These are phyloP conservation scores for Fusarium sp. DNA, from an alignment of 2,329 filamentous ascomycete species.

Conservation along the genomic window DNA sequence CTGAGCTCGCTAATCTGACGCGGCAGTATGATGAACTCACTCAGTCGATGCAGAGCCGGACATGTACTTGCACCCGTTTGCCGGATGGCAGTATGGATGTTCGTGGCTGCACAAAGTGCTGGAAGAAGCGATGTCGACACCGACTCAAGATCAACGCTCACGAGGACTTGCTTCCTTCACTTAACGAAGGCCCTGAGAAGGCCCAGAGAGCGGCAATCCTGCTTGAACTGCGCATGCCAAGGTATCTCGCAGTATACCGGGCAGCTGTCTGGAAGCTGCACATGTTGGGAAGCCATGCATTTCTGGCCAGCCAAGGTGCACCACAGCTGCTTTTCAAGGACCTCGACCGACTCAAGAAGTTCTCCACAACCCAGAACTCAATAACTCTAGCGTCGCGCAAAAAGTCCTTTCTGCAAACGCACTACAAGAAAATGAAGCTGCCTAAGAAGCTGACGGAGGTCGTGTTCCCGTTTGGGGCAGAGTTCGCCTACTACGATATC, in stretches of 20 bases:
- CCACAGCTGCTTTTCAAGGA: constrained; percentile 17
- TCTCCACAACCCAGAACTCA: neutral
- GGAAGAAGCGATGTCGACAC: constrained; percentile 22
- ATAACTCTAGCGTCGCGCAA: constrained; percentile 45
- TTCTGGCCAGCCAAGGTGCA: neutral
- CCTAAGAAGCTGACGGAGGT: constrained; percentile 32
- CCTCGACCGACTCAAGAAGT: neutral
- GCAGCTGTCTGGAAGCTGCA: constrained; percentile 34
- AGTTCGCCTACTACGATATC: constrained; percentile 39
- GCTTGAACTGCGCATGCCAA: constrained; percentile 60
- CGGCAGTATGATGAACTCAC: constrained; percentile 36
- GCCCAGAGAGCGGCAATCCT: constrained; percentile 61
- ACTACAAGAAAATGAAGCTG: constrained; percentile 39
- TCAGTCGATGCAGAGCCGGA: constrained; percentile 6
- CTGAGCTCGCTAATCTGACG: constrained; percentile 1
- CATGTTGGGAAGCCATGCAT: constrained; percentile 10
- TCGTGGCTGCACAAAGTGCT: constrained; percentile 35
- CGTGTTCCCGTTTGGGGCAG: constrained; percentile 31
- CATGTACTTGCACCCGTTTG: constrained; percentile 34
- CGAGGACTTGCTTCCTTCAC: constrained; percentile 47
- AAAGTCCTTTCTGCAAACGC: constrained; percentile 49
- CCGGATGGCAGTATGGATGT: neutral
- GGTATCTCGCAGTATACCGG: constrained; percentile 59
- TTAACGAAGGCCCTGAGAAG: neutral
- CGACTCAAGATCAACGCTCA: constrained; percentile 36